Conservation (phyloP, 495 filamentous ascomycete species). For the Hypoxylon lienhwacheense region DNA sequence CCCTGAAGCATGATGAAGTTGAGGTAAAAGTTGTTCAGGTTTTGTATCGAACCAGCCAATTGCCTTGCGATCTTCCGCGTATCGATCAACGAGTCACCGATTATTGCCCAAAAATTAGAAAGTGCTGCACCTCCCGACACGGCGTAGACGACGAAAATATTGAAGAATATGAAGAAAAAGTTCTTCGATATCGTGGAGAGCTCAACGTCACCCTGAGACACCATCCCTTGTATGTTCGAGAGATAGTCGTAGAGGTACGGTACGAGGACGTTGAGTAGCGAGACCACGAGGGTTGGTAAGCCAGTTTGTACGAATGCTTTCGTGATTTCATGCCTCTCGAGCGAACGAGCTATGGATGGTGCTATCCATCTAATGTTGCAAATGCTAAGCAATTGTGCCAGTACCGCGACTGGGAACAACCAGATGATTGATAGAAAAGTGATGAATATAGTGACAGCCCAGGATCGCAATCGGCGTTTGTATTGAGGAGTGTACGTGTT, state of each 20-base stretch:
- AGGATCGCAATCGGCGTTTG: conserved; percentile 71
- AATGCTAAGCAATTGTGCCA: conserved; percentile 76
- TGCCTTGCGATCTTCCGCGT: conserved; percentile 74
- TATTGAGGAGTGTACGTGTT: conserved; percentile 87
- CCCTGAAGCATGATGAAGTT: conserved; percentile 95
- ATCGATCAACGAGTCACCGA: conserved; percentile 74
- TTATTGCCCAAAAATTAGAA: conserved; percentile 65
- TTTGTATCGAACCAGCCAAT: conserved; percentile 73
- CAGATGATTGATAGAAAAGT: conserved; percentile 83
- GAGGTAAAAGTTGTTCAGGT: conserved; percentile 80
- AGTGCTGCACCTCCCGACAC: conserved; percentile 76
- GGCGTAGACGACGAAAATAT: conserved; percentile 94
- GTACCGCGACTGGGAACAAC: conserved; percentile 78
- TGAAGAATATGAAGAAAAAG: conserved; percentile 99
- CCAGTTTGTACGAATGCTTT: conserved; percentile 82
- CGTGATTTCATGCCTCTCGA: conserved; percentile 66
- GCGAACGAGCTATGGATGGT: conserved; percentile 66
- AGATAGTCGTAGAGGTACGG: conserved; percentile 96
- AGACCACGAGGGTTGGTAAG: conserved; percentile 79
- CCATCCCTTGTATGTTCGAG: conserved; percentile 87
- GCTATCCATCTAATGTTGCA: conserved; percentile 73
- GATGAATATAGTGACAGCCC: conserved; percentile 81
- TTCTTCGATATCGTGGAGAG: conserved; percentile 96
- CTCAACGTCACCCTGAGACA: conserved; percentile 92
- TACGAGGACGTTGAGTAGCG: conserved; percentile 82